These are phyloP conservation scores for Nigrospora osmanthi DNA, from an alignment of 2,329 filamentous ascomycete species.

Conservation along the genomic window DNA sequence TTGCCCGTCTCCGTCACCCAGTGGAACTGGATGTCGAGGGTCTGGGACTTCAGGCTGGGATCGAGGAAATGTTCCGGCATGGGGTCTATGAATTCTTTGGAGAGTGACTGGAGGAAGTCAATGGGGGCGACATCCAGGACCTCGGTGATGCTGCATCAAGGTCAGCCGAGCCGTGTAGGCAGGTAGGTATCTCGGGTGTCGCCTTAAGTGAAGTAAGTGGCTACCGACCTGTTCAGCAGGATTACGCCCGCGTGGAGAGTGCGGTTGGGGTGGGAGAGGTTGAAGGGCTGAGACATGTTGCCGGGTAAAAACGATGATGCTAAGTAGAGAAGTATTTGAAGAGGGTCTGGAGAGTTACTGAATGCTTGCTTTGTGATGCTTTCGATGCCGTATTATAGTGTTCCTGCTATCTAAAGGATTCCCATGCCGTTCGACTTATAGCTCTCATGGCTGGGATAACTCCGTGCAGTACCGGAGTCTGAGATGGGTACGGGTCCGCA, in stretches of 20 bases:
- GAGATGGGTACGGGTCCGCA: not conserved
- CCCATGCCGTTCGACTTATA: not conserved
- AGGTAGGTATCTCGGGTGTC: too few species aligned
- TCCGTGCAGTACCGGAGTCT: not conserved
- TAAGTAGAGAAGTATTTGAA: not conserved
- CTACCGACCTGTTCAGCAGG: constrained; percentile 16
- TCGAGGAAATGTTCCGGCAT: constrained; percentile 10
- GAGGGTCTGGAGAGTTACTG: not conserved
- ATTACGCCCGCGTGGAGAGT: constrained; percentile 21
- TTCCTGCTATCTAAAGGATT: not conserved
- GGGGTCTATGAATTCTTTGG: constrained; percentile 8
- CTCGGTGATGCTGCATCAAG: constrained; percentile 18
- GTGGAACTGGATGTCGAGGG: constrained; percentile 21
- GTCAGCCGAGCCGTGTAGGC: not conserved
- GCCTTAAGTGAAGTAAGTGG: not conserved
- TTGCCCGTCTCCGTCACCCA: constrained; percentile 23
- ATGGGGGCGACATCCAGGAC: constrained; percentile 25
- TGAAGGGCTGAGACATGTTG: constrained; percentile 6
- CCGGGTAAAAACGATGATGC: not conserved
- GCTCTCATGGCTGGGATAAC: not conserved
- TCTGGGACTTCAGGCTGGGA: constrained; percentile 8
- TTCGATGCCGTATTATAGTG: not conserved
- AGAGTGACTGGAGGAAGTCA: constrained; percentile 16
- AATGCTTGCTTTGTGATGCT: not conserved
- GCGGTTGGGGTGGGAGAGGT: constrained; percentile 15